Base-by-base conservation (phyloP, 257 asterid species). In the Forsythia suspensa region DNA sequence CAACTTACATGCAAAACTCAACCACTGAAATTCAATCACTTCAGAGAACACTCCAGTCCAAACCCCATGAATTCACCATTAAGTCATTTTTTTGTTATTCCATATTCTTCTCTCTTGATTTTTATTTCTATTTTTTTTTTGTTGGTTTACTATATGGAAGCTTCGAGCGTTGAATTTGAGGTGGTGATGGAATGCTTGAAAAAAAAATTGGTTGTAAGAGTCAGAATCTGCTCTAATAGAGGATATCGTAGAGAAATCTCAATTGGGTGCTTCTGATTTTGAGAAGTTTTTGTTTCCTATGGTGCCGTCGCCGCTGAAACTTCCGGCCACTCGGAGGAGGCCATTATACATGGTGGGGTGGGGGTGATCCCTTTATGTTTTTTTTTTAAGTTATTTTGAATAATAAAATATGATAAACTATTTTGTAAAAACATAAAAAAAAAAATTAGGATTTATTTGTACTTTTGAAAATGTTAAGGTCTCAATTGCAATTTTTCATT, bases 221-320 rank as follows among this genome's bases (percentile, higher is more conserved):
- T 87, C 91, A 42, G 97, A 89, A 89, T 91, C 98, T 1, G 99
- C 99, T 44, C 89, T 95, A 3, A 84, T 88, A 87, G 98, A 92
- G 66, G 99, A 95, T 81, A 82, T 93, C 6, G 38, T 77, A 83
- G 97, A 91, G 68, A 93, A 93, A 82, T 90, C 97, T 18, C 87
- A 83, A 8, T 73, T 91, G 41, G 89, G 82, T 6, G 83, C 92
- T 38, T 90, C 94, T 15, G 93, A 92, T 77, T 87, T 89, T 69
- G 91, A 95, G 88, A 93, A 81, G 63, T 93, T 92, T 82, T 21
- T 90, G 82, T 92, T 93, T 59, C 99, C 97, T 15, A 82, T 93
- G 86, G 90, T 81, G 37, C 98, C 90, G 52, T 93, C 97, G 76
- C 89, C 88, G 57, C 85, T 93, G 6, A 91, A 88, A 66, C 88